Evolutionary conservation across 495 filamentous ascomycete genomes (phyloP).

Genomic region (Hypoxylon lienhwacheense): DNA sequence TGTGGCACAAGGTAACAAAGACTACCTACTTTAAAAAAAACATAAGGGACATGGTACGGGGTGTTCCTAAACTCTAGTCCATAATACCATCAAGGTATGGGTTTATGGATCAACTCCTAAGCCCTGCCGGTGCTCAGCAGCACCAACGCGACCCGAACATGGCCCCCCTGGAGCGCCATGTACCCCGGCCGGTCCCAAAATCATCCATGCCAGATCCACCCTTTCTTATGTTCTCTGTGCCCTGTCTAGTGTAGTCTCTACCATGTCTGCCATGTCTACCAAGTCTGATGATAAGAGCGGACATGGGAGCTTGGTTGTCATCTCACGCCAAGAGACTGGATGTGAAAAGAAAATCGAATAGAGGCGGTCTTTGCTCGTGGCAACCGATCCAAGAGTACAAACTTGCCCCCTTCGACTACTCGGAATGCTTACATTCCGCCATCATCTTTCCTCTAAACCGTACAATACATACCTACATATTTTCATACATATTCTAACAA

Average conservation of each 20-base stretch:
- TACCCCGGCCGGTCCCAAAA: conserved; percentile 39
- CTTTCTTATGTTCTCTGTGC: conserved; percentile 29
- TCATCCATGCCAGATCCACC: conserved; percentile 37
- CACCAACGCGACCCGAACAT: conserved; percentile 33
- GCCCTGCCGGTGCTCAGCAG: conserved; percentile 37
- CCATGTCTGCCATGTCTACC: too few relatives aligned
- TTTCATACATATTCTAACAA: conserved; percentile 13
- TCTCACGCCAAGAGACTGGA: conserved; percentile 31
- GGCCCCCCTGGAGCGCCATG: conserved; percentile 34
- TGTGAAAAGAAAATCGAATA: conserved; percentile 27
- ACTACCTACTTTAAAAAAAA: conserved; percentile 26
- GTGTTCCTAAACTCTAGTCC: conserved; percentile 32
- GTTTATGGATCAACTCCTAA: conserved; percentile 37
- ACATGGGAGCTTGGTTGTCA: conserved; percentile 31
- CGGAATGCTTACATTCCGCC: conserved; percentile 29
- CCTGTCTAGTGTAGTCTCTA: conserved; percentile 29
- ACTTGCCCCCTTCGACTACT: conserved; percentile 16
- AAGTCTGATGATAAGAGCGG: conserved; percentile 40
- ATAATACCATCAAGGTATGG: conserved; percentile 32
- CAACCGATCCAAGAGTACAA: conserved; percentile 14
- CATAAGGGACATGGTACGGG: conserved; percentile 29
- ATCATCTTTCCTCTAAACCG: conserved; percentile 20
- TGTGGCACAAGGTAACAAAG: conserved; percentile 28
- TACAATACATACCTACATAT: too few relatives aligned
- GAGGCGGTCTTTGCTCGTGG: conserved; percentile 27